Conservation (phyloP, 2,329 filamentous ascomycete genomes). For the Camillea tinctor region DNA sequence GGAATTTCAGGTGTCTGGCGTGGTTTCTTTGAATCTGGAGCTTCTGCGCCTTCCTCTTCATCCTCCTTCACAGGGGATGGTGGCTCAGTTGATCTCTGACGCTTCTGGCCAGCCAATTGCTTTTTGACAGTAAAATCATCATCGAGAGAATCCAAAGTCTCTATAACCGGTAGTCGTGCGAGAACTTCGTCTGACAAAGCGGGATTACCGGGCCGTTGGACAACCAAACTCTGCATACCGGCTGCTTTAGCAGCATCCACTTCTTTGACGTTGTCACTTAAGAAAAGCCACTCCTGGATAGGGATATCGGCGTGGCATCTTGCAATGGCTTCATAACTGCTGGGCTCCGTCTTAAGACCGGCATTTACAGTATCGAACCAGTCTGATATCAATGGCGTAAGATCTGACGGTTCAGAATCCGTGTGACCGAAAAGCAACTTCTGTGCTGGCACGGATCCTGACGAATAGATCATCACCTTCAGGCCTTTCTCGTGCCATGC, state of each 20-base stretch:
- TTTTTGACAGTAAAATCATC: constrained; percentile 18
- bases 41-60: background rate
- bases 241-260: constrained; percentile 60
- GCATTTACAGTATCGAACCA: constrained; percentile 83
- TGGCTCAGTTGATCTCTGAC: constrained; percentile 2
- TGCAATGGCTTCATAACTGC: constrained; percentile 68
- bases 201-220: constrained; percentile 69
- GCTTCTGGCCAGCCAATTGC: constrained; percentile 13
- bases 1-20: background rate
- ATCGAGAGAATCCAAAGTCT: constrained; percentile 29
- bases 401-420: constrained; percentile 55
- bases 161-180: constrained; percentile 30
- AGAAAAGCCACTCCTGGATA: constrained; percentile 64
- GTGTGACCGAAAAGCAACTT: constrained; percentile 75
- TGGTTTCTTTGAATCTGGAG: constrained; percentile 1
- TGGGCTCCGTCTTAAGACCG: constrained; percentile 66
- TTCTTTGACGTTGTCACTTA: constrained; percentile 76
- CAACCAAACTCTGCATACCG: constrained; percentile 62
- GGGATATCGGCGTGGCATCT: constrained; percentile 44
- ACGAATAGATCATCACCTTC: constrained; percentile 75
- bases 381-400: constrained; percentile 57
- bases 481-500: constrained; percentile 56
- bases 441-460: constrained; percentile 76
- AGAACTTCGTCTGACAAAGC: constrained; percentile 52
- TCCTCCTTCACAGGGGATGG: background rate